These are phyloP conservation scores for Trametes gibbosa DNA, from an alignment of 768 basidiomycete species.

Conservation along the genomic window DNA sequence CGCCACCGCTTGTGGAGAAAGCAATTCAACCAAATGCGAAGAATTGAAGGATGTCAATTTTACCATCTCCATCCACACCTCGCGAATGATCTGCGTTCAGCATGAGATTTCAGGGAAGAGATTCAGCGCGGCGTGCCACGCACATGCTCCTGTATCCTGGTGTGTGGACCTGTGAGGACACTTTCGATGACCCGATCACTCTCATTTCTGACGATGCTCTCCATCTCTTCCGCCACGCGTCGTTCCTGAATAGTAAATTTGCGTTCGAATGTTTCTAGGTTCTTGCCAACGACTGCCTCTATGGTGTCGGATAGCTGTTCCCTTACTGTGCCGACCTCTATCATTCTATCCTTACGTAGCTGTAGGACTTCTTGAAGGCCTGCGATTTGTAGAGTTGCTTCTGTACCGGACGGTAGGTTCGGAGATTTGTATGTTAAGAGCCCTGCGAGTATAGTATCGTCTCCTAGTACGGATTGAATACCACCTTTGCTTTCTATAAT, in stretches of 20 bases:
- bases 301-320: background rate
- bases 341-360: background rate
- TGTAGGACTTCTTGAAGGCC: background rate
- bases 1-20: conserved; percentile 26
- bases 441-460: background rate
- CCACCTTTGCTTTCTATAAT: background rate
- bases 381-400: background rate
- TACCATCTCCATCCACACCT: conserved; percentile 54
- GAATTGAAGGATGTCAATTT: background rate
- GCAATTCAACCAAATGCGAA: background rate
- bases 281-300: background rate
- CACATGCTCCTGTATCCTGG: conserved; percentile 39
- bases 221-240: conserved; percentile 33
- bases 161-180: conserved; percentile 42
- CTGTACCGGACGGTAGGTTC: background rate
- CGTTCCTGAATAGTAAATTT: conserved; percentile 46
- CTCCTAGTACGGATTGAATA: background rate
- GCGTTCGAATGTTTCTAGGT: conserved; percentile 34
- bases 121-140: conserved; percentile 9
- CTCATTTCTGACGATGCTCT: conserved; percentile 30
- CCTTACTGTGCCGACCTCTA: background rate
- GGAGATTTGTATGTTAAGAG: background rate
- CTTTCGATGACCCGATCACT: conserved; percentile 39
- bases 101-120: background rate
- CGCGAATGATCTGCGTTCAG: conserved; percentile 39